Percentiles rank a stretch among this genome's conserved stretches.
These are phyloP conservation scores for Wilhelminamyces savonicus DNA, from an alignment of 805 yeast genomes.

Conservation along the genomic window DNA sequence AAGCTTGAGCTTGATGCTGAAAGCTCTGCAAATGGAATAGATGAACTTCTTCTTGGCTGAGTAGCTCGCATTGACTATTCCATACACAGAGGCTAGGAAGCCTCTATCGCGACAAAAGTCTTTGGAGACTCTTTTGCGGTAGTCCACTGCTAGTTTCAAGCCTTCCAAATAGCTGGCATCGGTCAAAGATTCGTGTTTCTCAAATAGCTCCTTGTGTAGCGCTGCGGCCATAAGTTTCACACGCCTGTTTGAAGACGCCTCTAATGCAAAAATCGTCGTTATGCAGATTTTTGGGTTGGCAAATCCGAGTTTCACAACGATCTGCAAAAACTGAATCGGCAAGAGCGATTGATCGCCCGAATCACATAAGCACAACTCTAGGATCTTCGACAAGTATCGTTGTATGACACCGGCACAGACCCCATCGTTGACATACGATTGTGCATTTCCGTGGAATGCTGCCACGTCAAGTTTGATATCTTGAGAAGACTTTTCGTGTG, in stretches of 20 bases:
- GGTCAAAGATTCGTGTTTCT: constrained; percentile 65
- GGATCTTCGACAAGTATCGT: constrained; percentile 45
- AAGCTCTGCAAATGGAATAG: constrained; percentile 14
- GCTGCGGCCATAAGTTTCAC: constrained; percentile 44
- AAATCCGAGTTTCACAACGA: constrained; percentile 58
- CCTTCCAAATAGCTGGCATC: constrained; percentile 65
- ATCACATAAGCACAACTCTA: constrained; percentile 43
- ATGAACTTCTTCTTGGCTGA: constrained; percentile 38
- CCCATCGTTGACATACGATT: constrained; percentile 53
- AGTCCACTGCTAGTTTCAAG: constrained; percentile 45
- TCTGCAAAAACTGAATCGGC: constrained; percentile 50
- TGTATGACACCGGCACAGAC: constrained; percentile 70
- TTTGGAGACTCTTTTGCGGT: constrained; percentile 22
- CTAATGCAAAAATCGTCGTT: constrained; percentile 65
- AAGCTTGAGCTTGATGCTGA: constrained; percentile 6
- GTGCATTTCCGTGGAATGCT: constrained; percentile 48
- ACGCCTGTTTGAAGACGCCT: constrained; percentile 41
- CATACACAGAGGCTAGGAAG: constrained; percentile 36
- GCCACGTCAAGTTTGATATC: constrained; percentile 34
- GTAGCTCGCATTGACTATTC: constrained; percentile 32
- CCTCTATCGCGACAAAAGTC: constrained; percentile 19
- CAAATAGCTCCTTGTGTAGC: constrained; percentile 51
- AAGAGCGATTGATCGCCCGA: constrained; percentile 41
- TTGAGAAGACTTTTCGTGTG: constrained; percentile 29
- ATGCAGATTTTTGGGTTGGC: constrained; percentile 69